Conservation (phyloP, 495 filamentous ascomycete genomes). For the Aspergillus cavernicola region DNA sequence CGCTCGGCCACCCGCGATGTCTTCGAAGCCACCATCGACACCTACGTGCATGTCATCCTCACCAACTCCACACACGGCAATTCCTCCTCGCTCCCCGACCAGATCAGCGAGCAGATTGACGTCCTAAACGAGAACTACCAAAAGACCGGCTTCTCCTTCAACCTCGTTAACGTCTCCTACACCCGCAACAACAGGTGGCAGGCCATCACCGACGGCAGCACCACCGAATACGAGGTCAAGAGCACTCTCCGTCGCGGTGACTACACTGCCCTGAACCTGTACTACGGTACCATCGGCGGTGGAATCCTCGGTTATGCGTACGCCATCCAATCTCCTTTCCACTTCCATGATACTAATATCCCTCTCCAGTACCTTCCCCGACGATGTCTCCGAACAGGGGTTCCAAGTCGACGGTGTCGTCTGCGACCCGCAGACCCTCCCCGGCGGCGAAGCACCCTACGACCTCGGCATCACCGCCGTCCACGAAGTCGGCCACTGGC, state of each 20-base stretch:
- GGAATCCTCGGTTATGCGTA: conserved; percentile 12
- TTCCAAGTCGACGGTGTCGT: conserved; percentile 13
- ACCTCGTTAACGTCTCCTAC: conserved; percentile 8
- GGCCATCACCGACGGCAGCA: background rate
- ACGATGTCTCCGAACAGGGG: background rate
- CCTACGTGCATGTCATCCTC: conserved; percentile 8
- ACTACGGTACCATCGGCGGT: conserved; percentile 6
- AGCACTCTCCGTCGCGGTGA: conserved; percentile 2
- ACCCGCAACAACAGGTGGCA: conserved; percentile 5
- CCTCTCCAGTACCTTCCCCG: conserved; percentile 5
- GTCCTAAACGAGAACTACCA: conserved; percentile 4
- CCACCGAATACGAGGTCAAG: conserved; percentile 10
- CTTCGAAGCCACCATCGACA: conserved; percentile 4
- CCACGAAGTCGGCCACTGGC: conserved; percentile 14
- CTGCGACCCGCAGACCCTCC: conserved; percentile 8
- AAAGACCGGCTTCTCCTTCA: conserved; percentile 5
- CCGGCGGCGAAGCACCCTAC: conserved; percentile 9
- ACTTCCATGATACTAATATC: background rate
- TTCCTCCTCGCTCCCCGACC: background rate
- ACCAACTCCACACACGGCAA: conserved; percentile 1
- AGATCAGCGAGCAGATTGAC: conserved; percentile 4
- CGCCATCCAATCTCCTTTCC: background rate
- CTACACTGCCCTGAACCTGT: conserved; percentile 10
- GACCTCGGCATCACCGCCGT: conserved; percentile 12
- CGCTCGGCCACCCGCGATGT: background rate